Base-by-base conservation (phyloP, 208 protist genomes). In the Leishmania guyanensis region DNA sequence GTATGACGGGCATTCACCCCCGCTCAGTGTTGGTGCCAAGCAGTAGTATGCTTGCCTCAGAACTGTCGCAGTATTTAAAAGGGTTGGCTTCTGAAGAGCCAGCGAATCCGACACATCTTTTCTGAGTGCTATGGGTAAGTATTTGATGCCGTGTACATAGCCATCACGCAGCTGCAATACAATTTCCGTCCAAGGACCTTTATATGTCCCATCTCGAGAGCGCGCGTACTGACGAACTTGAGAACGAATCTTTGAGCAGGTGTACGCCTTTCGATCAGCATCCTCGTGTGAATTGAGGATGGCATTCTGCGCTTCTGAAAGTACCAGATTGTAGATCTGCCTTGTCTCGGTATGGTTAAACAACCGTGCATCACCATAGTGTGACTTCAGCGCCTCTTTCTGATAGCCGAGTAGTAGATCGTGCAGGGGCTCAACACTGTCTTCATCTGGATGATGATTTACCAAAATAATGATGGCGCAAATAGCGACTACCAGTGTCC, bases 161-260 rank as follows among this genome's bases (percentile, higher is more conserved):
- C 82, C 78, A 79, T 95, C 90, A 50, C 92, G 87, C 36, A 93
- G 43, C 76, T 93, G 92, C 36, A 95, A 80, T n/a, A 84, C 48
- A 54, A 83, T 77, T 69, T 90, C 86, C 5, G 83, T 86, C 56
- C 90, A 33, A 46, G 84, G 73, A n/a, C 69, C 72, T 81, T 70
- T 16, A 77, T 86, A 80, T 17, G 73, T 83, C 54, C 86, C 87
- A 78, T 92, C 86, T 54, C 89, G 86, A 36, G 91, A 91, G 46
- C 91, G 88, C 16, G 89, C 84, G 56, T 94, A 94, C 43, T 84
- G 82, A 36, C 87, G 85, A 20, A 83, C 84, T 36, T 75, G 80
- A 65, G 79, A 90, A 1, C 91, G 80, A 65, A 94, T 73, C 29
- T 80, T 75, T 62, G 82, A 89, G 76, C 91, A 94, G 12, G 84